phyloP scores from a whole-genome alignment of 2,329 filamentous ascomycete genomes.

The Apiospora aurea region DNA sequence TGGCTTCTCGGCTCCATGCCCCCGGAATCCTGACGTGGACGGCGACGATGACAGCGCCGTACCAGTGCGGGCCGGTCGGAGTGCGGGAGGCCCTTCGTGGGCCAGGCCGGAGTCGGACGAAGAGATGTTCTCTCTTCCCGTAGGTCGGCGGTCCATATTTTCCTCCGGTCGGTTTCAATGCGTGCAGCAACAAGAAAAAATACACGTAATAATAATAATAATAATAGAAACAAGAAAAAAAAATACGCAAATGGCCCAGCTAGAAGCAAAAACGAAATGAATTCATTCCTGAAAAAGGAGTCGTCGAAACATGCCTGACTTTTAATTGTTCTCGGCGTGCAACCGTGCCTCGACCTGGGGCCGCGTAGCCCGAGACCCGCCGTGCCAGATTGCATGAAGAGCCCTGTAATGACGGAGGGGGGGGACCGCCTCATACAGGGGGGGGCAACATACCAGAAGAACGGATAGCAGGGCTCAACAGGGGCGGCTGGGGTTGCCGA shows the following conservation, averaged over 20 bases:
- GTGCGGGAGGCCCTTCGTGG: not conserved
- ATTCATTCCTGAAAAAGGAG: not conserved
- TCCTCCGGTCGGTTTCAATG: not conserved
- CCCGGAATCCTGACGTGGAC: not conserved
- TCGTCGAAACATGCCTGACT: not conserved
- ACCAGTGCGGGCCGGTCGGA: not conserved
- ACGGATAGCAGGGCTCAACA: not conserved
- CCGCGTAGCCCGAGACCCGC: constrained; percentile 3
- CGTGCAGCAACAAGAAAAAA: not conserved
- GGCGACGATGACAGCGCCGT: not conserved
- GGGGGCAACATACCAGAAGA: not conserved
- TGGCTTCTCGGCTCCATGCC: constrained; percentile 1
- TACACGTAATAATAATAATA: not conserved
- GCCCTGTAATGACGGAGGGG: not conserved
- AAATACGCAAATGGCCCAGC: not conserved
- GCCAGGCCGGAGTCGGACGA: not conserved
- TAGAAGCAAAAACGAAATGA: not conserved
- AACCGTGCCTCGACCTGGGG: constrained; percentile 4
- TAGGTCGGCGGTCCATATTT: constrained; percentile 1
- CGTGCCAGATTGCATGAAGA: not conserved
- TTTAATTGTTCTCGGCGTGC: not conserved
- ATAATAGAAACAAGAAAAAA: not conserved
- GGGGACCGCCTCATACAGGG: not conserved
- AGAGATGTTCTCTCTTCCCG: not conserved
- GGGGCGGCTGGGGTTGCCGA: not conserved